These are phyloP conservation scores for Limonomyces culmigenus DNA, from an alignment of 1,284 basidiomycete genomes.

Conservation along the genomic window DNA sequence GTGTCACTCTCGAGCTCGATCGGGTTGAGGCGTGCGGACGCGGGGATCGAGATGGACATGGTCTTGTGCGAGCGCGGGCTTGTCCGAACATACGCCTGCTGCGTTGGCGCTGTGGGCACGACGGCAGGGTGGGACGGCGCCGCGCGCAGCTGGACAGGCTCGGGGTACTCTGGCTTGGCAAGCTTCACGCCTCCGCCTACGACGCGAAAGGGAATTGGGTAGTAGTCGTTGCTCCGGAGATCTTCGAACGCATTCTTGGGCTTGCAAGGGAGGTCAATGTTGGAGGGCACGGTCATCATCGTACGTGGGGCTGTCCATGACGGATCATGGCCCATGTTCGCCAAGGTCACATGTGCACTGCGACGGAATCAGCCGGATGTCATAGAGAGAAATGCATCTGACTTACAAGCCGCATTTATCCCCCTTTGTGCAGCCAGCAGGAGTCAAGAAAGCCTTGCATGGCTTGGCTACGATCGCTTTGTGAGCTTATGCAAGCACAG, in stretches of 20 bases:
- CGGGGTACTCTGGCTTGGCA: too few species aligned
- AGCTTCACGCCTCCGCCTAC: constrained; percentile 32
- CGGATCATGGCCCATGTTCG: not conserved
- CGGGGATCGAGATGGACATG: too few species aligned
- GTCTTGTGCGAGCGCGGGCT: too few species aligned
- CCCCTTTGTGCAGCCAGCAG: constrained; percentile 38
- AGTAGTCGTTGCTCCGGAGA: constrained; percentile 24
- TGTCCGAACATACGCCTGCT: too few species aligned
- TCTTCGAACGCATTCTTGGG: constrained; percentile 13
- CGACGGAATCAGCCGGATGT: constrained; percentile 1
- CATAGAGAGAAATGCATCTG: not conserved
- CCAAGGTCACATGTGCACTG: not conserved
- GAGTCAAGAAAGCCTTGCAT: constrained; percentile 37
- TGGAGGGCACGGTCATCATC: not conserved
- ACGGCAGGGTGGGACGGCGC: too few species aligned
- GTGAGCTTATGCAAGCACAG: constrained; percentile 1
- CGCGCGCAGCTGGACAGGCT: too few species aligned
- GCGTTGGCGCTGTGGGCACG: too few species aligned
- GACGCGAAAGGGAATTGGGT: constrained; percentile 28
- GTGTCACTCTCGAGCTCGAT: too few species aligned
- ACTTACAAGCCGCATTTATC: constrained; percentile 53
- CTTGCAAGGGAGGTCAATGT: not conserved
- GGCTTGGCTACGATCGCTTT: constrained; percentile 36
- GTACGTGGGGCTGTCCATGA: too few species aligned
- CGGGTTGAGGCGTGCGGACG: too few species aligned